Percentiles rank a stretch among this genome's conserved stretches.
Evolutionary conservation across 1,284 basidiomycete species (phyloP).

Genomic region (Neotropicomus parvogracilis): DNA sequence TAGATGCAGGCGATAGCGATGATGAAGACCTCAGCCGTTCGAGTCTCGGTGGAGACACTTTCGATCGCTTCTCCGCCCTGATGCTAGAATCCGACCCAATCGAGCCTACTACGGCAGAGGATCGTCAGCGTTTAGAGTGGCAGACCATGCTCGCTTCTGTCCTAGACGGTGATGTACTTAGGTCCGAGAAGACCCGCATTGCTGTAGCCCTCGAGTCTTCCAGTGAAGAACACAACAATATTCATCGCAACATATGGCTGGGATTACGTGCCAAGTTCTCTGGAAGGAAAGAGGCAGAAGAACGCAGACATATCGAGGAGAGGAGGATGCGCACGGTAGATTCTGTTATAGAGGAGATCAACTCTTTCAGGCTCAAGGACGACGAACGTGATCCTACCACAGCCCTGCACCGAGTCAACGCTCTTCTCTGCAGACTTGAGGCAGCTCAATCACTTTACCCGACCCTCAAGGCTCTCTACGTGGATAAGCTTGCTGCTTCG

Average conservation of each 20-base stretch:
- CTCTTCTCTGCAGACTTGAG: conserved; percentile 76
- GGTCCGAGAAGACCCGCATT: conserved; percentile 89
- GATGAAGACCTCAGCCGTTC: conserved; percentile 59
- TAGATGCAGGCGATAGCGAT: conserved; percentile 71
- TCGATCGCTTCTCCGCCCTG: conserved; percentile 52
- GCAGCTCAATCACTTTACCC: conserved; percentile 88
- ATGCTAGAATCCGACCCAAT: conserved; percentile 57
- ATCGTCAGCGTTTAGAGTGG: conserved; percentile 87
- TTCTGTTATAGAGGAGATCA: conserved; percentile 79
- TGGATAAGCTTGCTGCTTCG: conserved; percentile 71
- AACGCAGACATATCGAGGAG: conserved; percentile 79
- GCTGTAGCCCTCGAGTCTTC: conserved; percentile 67
- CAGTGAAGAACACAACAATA: conserved; percentile 65
- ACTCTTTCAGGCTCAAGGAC: conserved; percentile 59
- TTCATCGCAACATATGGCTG: conserved; percentile 78
- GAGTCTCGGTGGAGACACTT: conserved; percentile 42
- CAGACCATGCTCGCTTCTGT: conserved; percentile 92
- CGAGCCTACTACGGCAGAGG: conserved; percentile 63
- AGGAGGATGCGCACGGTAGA: conserved; percentile 79
- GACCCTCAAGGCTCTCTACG: conserved; percentile 72
- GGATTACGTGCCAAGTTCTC: conserved; percentile 86
- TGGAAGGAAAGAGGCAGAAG: conserved; percentile 78
- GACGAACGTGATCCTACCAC: conserved; percentile 42
- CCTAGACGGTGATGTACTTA: conserved; percentile 87
- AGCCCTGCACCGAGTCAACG: conserved; percentile 70